phyloP scores from a whole-genome alignment of 2,329 filamentous ascomycete genomes.

The Lachnellula occidentalis region DNA sequence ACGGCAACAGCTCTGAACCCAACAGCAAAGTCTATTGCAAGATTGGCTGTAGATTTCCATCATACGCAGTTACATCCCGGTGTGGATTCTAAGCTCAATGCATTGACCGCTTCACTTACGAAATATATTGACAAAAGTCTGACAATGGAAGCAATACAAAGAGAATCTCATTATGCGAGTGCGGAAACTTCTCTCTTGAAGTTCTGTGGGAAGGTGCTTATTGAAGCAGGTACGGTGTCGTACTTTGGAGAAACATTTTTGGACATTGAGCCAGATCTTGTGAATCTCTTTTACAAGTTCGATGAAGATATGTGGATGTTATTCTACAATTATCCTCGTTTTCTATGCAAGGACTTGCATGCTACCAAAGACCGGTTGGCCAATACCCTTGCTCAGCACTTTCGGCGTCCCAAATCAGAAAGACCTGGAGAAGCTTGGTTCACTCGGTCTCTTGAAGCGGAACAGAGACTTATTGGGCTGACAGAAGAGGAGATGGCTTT shows the following conservation, averaged over 20 bases:
- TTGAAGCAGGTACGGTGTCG: not conserved
- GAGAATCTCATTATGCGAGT: no score
- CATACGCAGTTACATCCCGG: constrained; percentile 3
- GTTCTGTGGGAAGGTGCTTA: not conserved
- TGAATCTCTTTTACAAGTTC: not conserved
- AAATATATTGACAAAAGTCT: not conserved
- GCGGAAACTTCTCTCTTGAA: constrained; percentile 1
- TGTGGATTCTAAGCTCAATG: not conserved
- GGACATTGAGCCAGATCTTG: not conserved
- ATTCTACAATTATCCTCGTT: constrained; percentile 1
- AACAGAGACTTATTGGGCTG: not conserved
- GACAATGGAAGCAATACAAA: no score
- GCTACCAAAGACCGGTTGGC: not conserved
- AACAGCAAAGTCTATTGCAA: not conserved
- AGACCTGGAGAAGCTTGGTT: not conserved
- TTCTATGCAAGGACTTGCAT: constrained; percentile 1
- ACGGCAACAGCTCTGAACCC: no score
- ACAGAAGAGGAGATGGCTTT: not conserved
- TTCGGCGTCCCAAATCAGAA: not conserved
- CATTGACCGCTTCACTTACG: not conserved
- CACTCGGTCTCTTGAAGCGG: not conserved
- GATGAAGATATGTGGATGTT: constrained; percentile 3
- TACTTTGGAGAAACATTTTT: constrained; percentile 4
- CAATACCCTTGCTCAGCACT: not conserved
- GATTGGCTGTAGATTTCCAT: not conserved